A percentile compares a stretch with the other conserved stretches of the same genome.
These are phyloP conservation scores for Gynochthodes officinalis DNA, from an alignment of 257 asterid species.

Conservation along the genomic window DNA sequence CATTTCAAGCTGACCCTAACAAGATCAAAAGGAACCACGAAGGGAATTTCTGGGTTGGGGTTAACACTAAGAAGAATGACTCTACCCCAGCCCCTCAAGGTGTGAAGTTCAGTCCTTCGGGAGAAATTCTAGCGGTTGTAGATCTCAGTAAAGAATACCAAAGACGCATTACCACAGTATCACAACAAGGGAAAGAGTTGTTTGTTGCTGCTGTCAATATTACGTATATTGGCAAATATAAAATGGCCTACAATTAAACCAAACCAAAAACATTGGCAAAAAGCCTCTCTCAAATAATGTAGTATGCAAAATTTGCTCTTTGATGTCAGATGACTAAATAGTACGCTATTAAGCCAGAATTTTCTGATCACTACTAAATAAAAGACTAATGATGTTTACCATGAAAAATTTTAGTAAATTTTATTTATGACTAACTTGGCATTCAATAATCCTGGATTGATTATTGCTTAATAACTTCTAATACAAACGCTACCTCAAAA, in stretches of 20 bases:
- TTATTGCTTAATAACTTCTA: too few species aligned
- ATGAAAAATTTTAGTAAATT: too few species aligned
- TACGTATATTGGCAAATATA: conserved; percentile 21
- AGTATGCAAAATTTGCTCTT: too few species aligned
- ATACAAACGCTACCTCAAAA: too few species aligned
- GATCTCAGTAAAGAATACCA: background rate
- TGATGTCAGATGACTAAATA: too few species aligned
- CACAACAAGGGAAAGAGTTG: conserved; percentile 1
- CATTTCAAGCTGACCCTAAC: background rate
- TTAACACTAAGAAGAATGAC: background rate
- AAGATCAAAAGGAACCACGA: conserved; percentile 10
- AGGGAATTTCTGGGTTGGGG: conserved; percentile 10
- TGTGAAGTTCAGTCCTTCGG: background rate
- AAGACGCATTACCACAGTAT: conserved; percentile 8
- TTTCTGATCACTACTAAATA: too few species aligned
- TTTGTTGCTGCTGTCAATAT: conserved; percentile 20
- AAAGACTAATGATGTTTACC: too few species aligned
- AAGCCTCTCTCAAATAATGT: too few species aligned
- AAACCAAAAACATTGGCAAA: too few species aligned
- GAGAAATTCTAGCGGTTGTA: conserved; percentile 3
- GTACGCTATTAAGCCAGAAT: too few species aligned
- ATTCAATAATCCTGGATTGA: too few species aligned
- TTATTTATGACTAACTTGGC: too few species aligned
- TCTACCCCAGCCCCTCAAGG: conserved; percentile 6
- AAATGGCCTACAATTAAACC: background rate